phyloP scores from a whole-genome alignment of 2,329 filamentous ascomycete genomes.

The Fusarium fracticaudum region DNA sequence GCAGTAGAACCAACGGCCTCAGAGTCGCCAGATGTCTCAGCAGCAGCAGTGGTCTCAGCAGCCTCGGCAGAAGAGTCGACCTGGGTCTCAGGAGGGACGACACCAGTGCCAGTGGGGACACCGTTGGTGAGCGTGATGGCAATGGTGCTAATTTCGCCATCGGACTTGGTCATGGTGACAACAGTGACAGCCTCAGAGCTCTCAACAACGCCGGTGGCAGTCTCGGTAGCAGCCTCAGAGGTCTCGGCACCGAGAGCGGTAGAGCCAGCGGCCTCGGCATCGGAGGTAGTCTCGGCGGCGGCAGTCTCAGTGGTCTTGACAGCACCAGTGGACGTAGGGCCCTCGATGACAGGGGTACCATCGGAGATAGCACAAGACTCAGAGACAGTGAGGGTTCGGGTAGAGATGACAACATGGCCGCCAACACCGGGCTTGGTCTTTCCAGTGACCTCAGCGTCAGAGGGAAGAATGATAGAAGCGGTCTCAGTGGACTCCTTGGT shows the following conservation, averaged over 20 bases:
- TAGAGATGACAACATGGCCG: slow-evolving; percentile 39
- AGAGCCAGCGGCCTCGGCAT: slow-evolving; percentile 15
- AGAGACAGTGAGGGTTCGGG: slow-evolving; percentile 40
- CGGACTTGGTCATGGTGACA: slow-evolving; percentile 34
- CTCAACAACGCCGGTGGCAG: slow-evolving; percentile 4
- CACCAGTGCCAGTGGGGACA: slow-evolving; percentile 24
- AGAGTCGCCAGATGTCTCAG: background rate
- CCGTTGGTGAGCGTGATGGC: slow-evolving; percentile 24
- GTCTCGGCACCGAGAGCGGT: slow-evolving; percentile 26
- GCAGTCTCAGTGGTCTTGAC: slow-evolving; percentile 17
- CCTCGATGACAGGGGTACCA: slow-evolving; percentile 35
- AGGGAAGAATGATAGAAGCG: slow-evolving; percentile 40
- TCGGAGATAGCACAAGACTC: slow-evolving; percentile 40
- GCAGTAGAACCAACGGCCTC: slow-evolving; percentile 5
- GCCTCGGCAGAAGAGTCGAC: background rate
- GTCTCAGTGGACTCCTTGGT: slow-evolving; percentile 39
- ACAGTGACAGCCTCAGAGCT: slow-evolving; percentile 15
- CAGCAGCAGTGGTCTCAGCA: background rate
- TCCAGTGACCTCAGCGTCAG: slow-evolving; percentile 33
- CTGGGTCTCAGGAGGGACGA: slow-evolving; percentile 10
- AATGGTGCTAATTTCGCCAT: slow-evolving; percentile 24
- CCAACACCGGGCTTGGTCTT: slow-evolving; percentile 31
- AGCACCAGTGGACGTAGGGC: slow-evolving; percentile 28
- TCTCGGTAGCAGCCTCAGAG: slow-evolving; percentile 9
- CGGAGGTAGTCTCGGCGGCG: slow-evolving; percentile 12